phyloP scores from a whole-genome alignment of 306 rosid genomes.

The Malus fusca region DNA sequence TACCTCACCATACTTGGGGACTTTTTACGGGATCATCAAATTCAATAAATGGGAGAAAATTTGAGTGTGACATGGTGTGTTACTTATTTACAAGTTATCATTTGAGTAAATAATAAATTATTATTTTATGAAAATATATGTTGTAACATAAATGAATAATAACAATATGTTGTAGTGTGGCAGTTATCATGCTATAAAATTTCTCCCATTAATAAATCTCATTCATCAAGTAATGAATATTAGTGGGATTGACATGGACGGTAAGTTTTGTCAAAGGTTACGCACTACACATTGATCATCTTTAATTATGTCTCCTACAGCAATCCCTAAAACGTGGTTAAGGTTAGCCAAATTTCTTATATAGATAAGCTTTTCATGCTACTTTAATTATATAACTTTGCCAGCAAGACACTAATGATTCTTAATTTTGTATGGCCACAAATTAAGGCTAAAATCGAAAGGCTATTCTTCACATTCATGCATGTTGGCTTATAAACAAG shows the following conservation, averaged over 20 bases:
- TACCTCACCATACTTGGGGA: not conserved
- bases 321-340: not conserved
- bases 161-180: not conserved
- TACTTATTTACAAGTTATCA: not conserved
- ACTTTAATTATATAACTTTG: not conserved
- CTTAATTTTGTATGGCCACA: not conserved
- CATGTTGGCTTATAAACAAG: not conserved
- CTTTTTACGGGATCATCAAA: not conserved
- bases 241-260: constrained; percentile 51
- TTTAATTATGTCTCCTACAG: not conserved
- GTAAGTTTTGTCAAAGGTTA: constrained; percentile 3
- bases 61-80: not conserved
- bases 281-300: not conserved
- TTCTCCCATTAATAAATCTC: not conserved
- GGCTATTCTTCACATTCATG: not conserved
- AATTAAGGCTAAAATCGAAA: not conserved
- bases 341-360: not conserved
- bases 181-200: not conserved
- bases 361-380: not conserved
- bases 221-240: not conserved
- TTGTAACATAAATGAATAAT: not conserved
- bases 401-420: not conserved
- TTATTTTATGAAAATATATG: too few species aligned
- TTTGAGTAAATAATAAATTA: not conserved
- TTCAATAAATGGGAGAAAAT: not conserved